Percentiles rank a stretch among this genome's conserved stretches.
Conservation (phyloP, 2,329 filamentous ascomycete genomes). For the Xylariales sp. region DNA sequence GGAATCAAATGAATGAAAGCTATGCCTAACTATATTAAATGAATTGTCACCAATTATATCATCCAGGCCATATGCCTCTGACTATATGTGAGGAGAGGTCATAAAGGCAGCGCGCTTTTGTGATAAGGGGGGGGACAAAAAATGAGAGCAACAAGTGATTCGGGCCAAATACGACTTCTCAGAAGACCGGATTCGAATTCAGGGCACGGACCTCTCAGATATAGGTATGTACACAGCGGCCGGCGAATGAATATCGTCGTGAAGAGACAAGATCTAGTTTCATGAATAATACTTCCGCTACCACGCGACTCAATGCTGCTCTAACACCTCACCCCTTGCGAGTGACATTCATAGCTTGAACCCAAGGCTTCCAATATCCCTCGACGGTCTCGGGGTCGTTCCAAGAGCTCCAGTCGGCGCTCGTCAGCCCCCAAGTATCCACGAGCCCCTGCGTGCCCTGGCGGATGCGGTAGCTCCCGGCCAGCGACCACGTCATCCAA, state of each 20-base stretch:
- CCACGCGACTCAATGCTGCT: background rate
- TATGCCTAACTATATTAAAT: too few relatives aligned
- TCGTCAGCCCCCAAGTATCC: constrained; percentile 62
- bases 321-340: constrained; percentile 26
- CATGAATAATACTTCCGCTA: background rate
- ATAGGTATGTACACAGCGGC: background rate
- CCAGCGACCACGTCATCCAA: constrained; percentile 63
- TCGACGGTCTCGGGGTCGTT: constrained; percentile 58
- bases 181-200: too few relatives aligned
- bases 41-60: too few relatives aligned
- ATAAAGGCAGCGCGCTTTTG: too few relatives aligned
- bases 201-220: background rate
- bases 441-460: constrained; percentile 58
- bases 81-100: too few relatives aligned
- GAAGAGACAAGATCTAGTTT: too few relatives aligned
- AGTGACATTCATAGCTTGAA: constrained; percentile 54
- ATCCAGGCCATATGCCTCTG: too few relatives aligned
- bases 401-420: constrained; percentile 60
- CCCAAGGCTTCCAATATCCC: constrained; percentile 63
- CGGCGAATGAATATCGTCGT: background rate
- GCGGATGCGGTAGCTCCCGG: constrained; percentile 60
- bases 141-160: too few relatives aligned
- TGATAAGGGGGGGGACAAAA: too few relatives aligned
- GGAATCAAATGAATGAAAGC: too few relatives aligned
- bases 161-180: too few relatives aligned